Evolutionary conservation across 2,329 filamentous ascomycete genomes (phyloP), one percentile per base, ranked within the genome.

Genomic region (Apiospora aurea): DNA sequence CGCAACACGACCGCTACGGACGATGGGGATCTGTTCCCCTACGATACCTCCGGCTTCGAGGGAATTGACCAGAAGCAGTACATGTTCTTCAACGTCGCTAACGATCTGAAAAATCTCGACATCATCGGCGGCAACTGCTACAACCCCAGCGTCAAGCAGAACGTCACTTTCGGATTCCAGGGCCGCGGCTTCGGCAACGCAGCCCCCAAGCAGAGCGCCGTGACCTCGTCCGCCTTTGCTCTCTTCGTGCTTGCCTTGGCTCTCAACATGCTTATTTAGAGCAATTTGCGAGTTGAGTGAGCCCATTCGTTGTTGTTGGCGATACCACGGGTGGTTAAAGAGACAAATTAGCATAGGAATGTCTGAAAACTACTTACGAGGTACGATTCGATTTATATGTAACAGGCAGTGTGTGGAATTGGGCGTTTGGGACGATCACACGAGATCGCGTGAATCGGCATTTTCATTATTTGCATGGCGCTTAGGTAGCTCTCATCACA

Each of bases 51-150:
- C 29, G 91, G 90, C 0, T 95, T 95, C 83, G 84, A 93, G 81
- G 87, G 84, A 2, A 79, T 95, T 61, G 87, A 92, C 69, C 88
- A 91, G 79, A 85, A 85, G 44, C 88, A 84, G 75, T 95, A 94
- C 83, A 95, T 95, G 93, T 95, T 96, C 83, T 95, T 96, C 85
- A 83, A 87, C 21, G 87, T 91, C 24, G 88, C 93, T 1, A 90
- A 94, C 79, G 93, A 95, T 76, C 81, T 95, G 49, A 86, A 77
- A 8, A 85, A 86, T 3, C 81, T 94, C 73, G 92, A 95, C 76
- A 90, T 95, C 72, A 85, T 83, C 2, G 89, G 88, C 64, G 93
- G 92, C 0, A 85, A 92, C 72, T 95, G 93, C 79, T 86, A 89
- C 76, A 95, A 94, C 76, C 76, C 81, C 43, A 87, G 85, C 0